These are phyloP conservation scores for Globisporangium iwayamae DNA, from an alignment of 352 stramenopile genomes.

Conservation along the genomic window DNA sequence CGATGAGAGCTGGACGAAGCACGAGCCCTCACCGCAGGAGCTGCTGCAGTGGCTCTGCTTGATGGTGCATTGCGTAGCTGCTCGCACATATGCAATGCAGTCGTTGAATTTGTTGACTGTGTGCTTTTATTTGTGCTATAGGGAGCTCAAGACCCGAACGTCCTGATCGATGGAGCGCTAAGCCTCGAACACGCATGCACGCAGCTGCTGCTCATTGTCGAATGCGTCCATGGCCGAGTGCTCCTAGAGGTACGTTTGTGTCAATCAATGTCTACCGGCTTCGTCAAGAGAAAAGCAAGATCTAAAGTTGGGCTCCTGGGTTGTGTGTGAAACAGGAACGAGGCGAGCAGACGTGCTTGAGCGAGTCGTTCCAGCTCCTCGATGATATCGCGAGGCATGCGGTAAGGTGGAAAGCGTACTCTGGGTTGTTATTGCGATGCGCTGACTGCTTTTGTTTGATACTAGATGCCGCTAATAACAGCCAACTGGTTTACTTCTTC, in stretches of 20 bases:
- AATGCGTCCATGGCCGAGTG: conserved; percentile 45
- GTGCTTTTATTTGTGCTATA: conserved; percentile 6
- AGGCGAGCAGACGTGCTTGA: conserved; percentile 18
- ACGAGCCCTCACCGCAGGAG: conserved; percentile 27
- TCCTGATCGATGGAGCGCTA: conserved; percentile 23
- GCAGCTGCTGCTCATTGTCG: conserved; percentile 23
- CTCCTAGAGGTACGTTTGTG: conserved; percentile 32
- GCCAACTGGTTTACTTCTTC: not conserved
- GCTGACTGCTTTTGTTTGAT: too few species aligned
- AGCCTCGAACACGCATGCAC: conserved; percentile 20
- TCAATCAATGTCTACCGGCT: too few species aligned
- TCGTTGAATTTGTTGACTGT: not conserved
- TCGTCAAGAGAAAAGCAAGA: not conserved
- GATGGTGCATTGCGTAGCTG: conserved; percentile 7
- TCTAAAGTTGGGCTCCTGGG: not conserved
- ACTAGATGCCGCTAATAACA: not conserved
- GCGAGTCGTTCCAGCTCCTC: conserved; percentile 18
- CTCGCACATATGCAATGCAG: too few species aligned
- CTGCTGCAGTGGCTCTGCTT: conserved; percentile 32
- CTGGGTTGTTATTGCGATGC: not conserved
- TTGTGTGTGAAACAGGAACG: conserved; percentile 20
- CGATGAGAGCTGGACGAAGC: conserved; percentile 27
- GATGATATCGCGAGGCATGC: conserved; percentile 22
- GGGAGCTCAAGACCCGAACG: conserved; percentile 24
- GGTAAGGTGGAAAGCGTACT: conserved; percentile 1